Evolutionary conservation across 164 flowering plant species (phyloP).

Genomic region (Macadamia integrifolia): DNA sequence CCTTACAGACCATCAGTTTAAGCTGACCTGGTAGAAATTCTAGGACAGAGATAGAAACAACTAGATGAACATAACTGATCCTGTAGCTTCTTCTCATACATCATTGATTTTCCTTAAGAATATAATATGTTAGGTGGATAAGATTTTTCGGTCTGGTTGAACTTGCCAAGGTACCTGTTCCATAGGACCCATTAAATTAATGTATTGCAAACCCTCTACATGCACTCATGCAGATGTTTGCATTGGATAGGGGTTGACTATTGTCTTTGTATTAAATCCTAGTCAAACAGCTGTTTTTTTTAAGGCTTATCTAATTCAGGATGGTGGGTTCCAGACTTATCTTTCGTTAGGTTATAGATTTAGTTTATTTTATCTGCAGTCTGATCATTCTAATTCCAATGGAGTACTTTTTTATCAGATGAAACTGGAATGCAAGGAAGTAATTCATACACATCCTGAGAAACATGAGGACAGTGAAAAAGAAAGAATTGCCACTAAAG

Average conservation of each 20-base stretch:
- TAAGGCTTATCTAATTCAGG: not conserved
- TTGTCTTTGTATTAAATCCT: not conserved
- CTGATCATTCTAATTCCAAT: conserved; percentile 7
- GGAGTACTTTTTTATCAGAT: conserved; percentile 6
- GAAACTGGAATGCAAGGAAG: conserved; percentile 8
- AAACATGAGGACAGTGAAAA: conserved; percentile 2
- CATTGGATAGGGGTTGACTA: too few species aligned
- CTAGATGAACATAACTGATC: not conserved
- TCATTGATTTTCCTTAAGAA: too few species aligned
- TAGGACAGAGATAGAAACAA: not conserved
- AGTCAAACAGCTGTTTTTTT: not conserved
- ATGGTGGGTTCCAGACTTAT: not conserved
- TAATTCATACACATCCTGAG: conserved; percentile 7
- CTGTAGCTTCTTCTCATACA: too few species aligned
- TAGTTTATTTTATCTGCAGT: conserved; percentile 10
- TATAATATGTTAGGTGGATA: too few species aligned
- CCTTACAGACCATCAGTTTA: not conserved
- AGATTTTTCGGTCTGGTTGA: too few species aligned
- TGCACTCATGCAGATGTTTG: not conserved
- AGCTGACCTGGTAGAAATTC: not conserved
- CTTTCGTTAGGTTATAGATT: not conserved
- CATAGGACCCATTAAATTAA: not conserved
- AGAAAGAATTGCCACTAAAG: conserved; percentile 9
- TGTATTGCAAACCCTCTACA: not conserved
- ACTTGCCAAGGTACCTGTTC: too few species aligned